These are phyloP conservation scores for Penicillium mononematosum DNA, from an alignment of 495 filamentous ascomycete species.

Conservation along the genomic window DNA sequence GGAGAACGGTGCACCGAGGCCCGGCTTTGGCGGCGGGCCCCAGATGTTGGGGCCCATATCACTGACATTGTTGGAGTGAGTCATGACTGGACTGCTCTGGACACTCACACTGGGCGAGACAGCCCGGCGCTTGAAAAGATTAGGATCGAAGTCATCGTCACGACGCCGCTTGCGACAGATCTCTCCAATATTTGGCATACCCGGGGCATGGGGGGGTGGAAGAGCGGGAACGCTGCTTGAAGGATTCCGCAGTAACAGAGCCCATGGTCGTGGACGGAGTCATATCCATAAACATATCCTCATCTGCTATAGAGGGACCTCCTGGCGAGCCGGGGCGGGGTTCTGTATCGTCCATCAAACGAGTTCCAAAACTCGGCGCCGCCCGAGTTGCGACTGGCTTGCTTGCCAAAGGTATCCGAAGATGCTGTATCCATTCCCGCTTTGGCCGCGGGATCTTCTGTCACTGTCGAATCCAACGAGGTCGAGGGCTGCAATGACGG, in stretches of 20 bases:
- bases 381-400: conserved; percentile 67
- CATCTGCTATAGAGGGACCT: conserved; percentile 61
- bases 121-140: conserved; percentile 86
- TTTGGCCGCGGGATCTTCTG: conserved; percentile 60
- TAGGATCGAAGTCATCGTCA: conserved; percentile 89
- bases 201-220: conserved; percentile 50
- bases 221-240: conserved; percentile 45
- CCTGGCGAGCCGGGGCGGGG: conserved; percentile 60
- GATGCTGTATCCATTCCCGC: conserved; percentile 42
- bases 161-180: conserved; percentile 77
- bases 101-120: conserved; percentile 91
- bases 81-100: conserved; percentile 82
- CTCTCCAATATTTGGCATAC: conserved; percentile 56
- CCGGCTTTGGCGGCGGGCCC: conserved; percentile 67
- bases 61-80: conserved; percentile 70
- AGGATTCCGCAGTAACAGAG: conserved; percentile 29
- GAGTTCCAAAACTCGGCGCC: conserved; percentile 79
- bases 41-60: conserved; percentile 62
- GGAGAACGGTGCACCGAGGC: conserved; percentile 47
- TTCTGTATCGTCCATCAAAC: conserved; percentile 62
- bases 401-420: conserved; percentile 68
- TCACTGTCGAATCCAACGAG: conserved; percentile 43
- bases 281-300: conserved; percentile 77
- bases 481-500: conserved; percentile 51
- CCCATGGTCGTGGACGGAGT: conserved; percentile 55